Evolutionary conservation across 2,329 filamentous ascomycete species (phyloP).

Genomic region (Huntiella bhutanensis): DNA sequence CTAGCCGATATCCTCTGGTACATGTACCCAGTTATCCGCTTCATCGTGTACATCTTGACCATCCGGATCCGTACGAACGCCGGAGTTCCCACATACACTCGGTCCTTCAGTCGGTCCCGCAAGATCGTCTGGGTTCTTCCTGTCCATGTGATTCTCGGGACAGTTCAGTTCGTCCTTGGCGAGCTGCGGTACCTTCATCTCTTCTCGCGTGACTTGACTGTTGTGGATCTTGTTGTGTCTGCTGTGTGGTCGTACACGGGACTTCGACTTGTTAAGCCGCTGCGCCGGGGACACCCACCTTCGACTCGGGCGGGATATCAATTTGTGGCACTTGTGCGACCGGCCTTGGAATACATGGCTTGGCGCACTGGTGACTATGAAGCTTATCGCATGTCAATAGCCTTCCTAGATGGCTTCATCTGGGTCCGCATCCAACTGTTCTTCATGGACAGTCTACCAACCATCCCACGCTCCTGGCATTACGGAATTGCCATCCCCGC

Average conservation of each 20-base stretch:
- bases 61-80: not conserved
- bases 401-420: slow-evolving; percentile 5
- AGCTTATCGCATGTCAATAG: slow-evolving; percentile 1
- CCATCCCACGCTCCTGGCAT: not conserved
- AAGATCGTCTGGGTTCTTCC: slow-evolving; percentile 6
- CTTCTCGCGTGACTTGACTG: not conserved
- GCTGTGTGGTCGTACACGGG: slow-evolving; percentile 4
- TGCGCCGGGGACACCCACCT: slow-evolving; percentile 8
- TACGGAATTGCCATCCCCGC: slow-evolving; percentile 5
- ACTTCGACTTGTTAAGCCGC: slow-evolving; percentile 3
- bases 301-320: slow-evolving; percentile 6
- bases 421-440: slow-evolving; percentile 7
- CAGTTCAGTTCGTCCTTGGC: slow-evolving; percentile 1
- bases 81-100: slow-evolving; percentile 5
- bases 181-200: slow-evolving; percentile 3
- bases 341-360: slow-evolving; percentile 1
- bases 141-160: slow-evolving; percentile 1
- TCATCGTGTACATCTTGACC: not conserved
- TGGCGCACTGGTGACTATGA: not conserved
- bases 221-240: not conserved
- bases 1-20: not conserved
- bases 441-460: not conserved
- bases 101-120: slow-evolving; percentile 4
- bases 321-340: slow-evolving; percentile 2
- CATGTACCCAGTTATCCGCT: slow-evolving; percentile 3